These are phyloP conservation scores for Zopfochytrium polystomum DNA, from an alignment of 371 early-diverging fungal genomes.

Conservation along the genomic window DNA sequence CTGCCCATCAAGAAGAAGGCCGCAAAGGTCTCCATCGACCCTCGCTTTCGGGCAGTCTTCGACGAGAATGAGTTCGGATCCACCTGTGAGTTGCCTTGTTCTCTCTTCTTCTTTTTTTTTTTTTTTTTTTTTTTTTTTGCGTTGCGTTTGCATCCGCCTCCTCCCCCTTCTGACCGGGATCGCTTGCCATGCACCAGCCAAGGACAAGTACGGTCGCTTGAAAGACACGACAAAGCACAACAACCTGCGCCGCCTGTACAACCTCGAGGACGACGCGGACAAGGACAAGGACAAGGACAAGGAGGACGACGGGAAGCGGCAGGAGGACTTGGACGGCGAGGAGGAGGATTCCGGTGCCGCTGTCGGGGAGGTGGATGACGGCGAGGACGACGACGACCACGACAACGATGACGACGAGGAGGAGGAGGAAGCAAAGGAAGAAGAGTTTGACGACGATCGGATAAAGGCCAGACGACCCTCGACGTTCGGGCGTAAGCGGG, in stretches of 20 bases:
- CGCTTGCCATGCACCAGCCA: conserved; percentile 39
- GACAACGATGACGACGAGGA: conserved; percentile 39
- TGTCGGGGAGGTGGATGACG: too few species aligned
- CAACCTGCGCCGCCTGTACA: conserved; percentile 46
- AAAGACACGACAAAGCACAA: conserved; percentile 13
- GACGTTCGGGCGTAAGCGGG: conserved; percentile 4
- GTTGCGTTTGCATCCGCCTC: too few species aligned
- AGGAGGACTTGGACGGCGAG: conserved; percentile 24
- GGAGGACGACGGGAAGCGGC: conserved; percentile 26
- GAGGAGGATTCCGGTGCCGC: conserved; percentile 24
- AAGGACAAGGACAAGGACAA: conserved; percentile 12
- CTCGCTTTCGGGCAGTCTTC: conserved; percentile 75
- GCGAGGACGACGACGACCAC: conserved; percentile 1
- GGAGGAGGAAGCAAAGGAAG: conserved; percentile 33
- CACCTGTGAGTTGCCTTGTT: conserved; percentile 20
- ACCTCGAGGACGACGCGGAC: conserved; percentile 52
- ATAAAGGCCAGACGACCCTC: conserved; percentile 14
- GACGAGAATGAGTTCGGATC: conserved; percentile 73
- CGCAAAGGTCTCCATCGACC: conserved; percentile 84
- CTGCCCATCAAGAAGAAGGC: conserved; percentile 72
- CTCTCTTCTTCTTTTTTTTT: too few species aligned
- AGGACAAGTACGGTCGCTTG: conserved; percentile 85
- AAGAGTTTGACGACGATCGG: neutral
- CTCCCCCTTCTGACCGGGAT: neutral
- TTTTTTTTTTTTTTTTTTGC: too few species aligned